Evolutionary conservation across 768 basidiomycete species (phyloP).

Genomic region (Jaapia argillacea): DNA sequence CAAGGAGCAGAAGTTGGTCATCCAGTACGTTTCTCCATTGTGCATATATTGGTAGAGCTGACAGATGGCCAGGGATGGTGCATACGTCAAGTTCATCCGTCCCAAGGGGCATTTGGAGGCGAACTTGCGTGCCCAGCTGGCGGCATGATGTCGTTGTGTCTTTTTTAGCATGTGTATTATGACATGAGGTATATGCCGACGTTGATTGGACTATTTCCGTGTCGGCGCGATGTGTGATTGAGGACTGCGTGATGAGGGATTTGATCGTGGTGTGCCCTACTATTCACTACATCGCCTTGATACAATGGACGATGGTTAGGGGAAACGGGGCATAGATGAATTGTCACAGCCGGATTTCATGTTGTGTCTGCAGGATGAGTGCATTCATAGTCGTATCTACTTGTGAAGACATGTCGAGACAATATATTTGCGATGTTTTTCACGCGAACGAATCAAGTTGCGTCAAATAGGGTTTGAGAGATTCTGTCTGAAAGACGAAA

Average conservation of each 20-base stretch:
- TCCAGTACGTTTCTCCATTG: slow-evolving; percentile 51
- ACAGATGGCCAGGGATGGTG: slow-evolving; percentile 64
- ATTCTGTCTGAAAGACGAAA: no score
- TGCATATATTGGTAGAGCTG: slow-evolving; percentile 4
- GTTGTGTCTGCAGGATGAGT: background rate
- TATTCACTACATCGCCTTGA: slow-evolving; percentile 72
- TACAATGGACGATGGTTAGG: slow-evolving; percentile 57
- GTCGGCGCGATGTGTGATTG: slow-evolving; percentile 1
- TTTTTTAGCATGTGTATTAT: background rate
- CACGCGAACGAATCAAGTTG: no score
- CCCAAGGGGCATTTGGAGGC: slow-evolving; percentile 77
- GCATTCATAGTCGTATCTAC: no score
- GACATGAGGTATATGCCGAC: background rate
- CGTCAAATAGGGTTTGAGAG: no score
- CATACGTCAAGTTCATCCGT: slow-evolving; percentile 90
- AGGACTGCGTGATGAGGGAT: background rate
- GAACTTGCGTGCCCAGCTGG: slow-evolving; percentile 79
- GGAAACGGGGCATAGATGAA: slow-evolving; percentile 75
- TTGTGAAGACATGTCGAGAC: no score
- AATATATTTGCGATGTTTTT: no score
- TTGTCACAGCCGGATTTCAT: background rate
- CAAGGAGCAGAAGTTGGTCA: slow-evolving; percentile 83
- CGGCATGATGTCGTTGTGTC: slow-evolving; percentile 35
- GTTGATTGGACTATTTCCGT: background rate
- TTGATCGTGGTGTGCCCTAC: slow-evolving; percentile 41